Conservation (phyloP, 257 asterid species). For the Solanum verrucosum region DNA sequence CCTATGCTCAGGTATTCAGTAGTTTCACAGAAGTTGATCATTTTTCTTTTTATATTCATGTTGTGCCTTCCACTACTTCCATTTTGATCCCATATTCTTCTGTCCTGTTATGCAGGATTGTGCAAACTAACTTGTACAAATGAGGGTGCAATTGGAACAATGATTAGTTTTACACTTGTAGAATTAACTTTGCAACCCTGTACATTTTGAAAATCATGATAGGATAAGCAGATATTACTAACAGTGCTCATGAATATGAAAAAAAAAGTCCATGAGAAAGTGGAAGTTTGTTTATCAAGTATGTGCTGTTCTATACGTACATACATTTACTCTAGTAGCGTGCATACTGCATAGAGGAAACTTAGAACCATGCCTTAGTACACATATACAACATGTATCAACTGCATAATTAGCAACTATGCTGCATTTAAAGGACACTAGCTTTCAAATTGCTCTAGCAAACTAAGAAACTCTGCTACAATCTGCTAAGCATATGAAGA, state of each 20-base stretch:
- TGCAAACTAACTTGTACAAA: neutral
- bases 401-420: neutral
- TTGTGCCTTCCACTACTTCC: neutral
- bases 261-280: neutral
- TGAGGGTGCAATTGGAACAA: neutral
- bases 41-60: neutral
- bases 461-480: neutral
- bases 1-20: conserved; percentile 58
- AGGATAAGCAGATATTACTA: neutral
- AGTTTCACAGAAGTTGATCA: neutral
- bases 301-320: neutral
- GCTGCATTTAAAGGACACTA: neutral
- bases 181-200: neutral
- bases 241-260: neutral
- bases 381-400: neutral
- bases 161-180: neutral
- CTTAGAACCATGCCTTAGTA: neutral
- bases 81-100: neutral
- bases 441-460: neutral
- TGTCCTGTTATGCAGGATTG: neutral
- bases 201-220: neutral
- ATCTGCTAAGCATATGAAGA: neutral
- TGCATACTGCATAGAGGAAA: neutral
- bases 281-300: neutral
- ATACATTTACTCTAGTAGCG: neutral